phyloP scores from a whole-genome alignment of 768 basidiomycete species.

The Termitomyces sp. region DNA sequence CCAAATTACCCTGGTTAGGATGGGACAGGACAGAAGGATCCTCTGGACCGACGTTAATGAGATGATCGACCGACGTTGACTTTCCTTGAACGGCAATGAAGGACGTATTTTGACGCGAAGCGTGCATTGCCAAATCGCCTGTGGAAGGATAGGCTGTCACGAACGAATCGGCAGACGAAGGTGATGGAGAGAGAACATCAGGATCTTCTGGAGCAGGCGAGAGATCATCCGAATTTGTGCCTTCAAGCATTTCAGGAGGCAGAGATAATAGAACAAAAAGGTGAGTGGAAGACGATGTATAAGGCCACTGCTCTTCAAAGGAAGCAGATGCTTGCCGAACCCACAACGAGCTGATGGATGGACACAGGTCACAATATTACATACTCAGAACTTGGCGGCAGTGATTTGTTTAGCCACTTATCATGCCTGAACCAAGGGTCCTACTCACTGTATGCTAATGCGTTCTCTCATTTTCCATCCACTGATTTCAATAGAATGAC shows the following conservation, averaged over 20 bases:
- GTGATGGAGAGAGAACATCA: conserved; percentile 18
- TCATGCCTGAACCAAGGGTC: conserved; percentile 23
- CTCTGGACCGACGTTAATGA: conserved; percentile 43
- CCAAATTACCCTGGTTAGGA: conserved; percentile 31
- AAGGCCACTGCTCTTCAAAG: background rate
- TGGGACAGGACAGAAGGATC: conserved; percentile 25
- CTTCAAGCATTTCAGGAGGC: background rate
- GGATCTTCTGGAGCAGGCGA: conserved; percentile 2
- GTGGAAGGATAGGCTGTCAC: conserved; percentile 38
- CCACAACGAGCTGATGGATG: background rate
- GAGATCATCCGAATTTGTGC: background rate
- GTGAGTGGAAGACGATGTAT: background rate
- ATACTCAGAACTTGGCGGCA: background rate
- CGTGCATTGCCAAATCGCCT: conserved; percentile 17
- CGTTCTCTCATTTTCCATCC: background rate
- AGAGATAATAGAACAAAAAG: background rate
- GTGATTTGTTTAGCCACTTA: background rate
- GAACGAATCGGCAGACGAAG: conserved; percentile 35
- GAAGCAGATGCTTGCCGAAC: background rate
- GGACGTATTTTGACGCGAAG: conserved; percentile 18
- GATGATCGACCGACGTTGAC: conserved; percentile 75
- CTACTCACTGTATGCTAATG: conserved; percentile 31
- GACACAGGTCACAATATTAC: background rate
- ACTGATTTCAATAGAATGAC: conserved; percentile 52
- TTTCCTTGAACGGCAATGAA: conserved; percentile 38